Evolutionary conservation across 768 basidiomycete species (phyloP).

Genomic region (Trametes cinnabarina): DNA sequence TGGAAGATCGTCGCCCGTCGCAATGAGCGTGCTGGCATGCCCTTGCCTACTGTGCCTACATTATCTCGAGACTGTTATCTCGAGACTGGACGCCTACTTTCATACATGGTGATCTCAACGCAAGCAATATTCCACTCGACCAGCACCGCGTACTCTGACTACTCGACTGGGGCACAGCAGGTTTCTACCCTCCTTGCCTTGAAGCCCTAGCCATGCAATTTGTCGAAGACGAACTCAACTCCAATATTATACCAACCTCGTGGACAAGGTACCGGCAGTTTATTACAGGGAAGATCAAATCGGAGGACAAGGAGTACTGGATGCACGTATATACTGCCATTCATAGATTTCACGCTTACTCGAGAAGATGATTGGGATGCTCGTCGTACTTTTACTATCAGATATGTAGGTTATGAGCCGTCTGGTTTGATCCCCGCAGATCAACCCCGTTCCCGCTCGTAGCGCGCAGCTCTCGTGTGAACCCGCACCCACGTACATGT

Average conservation of each 20-base stretch:
- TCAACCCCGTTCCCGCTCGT: too few species aligned
- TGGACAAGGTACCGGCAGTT: conserved; percentile 6
- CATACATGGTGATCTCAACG: conserved; percentile 16
- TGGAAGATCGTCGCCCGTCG: neutral
- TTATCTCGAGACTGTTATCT: too few species aligned
- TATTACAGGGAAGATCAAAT: conserved; percentile 3
- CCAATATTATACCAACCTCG: neutral
- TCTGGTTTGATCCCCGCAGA: too few species aligned
- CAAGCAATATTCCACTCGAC: conserved; percentile 11
- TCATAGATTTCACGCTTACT: neutral
- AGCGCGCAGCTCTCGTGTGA: too few species aligned
- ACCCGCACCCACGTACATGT: too few species aligned
- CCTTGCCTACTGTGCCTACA: neutral
- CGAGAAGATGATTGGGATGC: too few species aligned
- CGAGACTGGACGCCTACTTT: conserved; percentile 9
- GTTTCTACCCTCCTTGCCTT: conserved; percentile 14
- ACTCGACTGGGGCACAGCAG: conserved; percentile 15
- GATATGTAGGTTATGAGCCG: too few species aligned
- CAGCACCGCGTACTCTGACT: conserved; percentile 6
- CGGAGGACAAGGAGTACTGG: conserved; percentile 9
- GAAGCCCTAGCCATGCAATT: conserved; percentile 1
- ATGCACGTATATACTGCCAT: neutral
- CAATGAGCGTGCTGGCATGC: neutral
- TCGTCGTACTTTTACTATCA: too few species aligned
- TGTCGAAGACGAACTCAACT: neutral